Base-by-base conservation (phyloP, 1,284 basidiomycete genomes). In the Tylopilus sp. region DNA sequence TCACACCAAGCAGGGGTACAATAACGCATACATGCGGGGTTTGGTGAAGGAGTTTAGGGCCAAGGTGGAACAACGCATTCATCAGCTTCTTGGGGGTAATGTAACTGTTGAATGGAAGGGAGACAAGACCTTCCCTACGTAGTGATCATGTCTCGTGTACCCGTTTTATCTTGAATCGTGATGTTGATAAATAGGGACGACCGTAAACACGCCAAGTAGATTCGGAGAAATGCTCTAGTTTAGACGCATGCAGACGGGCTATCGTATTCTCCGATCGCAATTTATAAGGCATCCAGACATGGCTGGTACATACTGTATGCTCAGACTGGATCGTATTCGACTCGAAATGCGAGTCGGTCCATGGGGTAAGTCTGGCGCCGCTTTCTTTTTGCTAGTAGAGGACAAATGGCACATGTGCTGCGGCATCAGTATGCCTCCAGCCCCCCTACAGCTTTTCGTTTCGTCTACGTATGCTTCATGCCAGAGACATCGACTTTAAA, bases 71-170 rank as follows among this genome's bases (percentile, higher is more conserved):
- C 38, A 11, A 7, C 37, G 44, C 19, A 48, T 57, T 9, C 37
- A 49, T 1, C 19, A 44, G 2, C 4, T 21, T 25, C 44, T 57
- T 9, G 55, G 51, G 11, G 44, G 44, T 19, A 3, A 44, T 19
- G 35, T 55, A 4, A 6, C 2, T 4, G 29, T 53, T 21, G 41
- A 31, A 3, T 55, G 54, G 54, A 16, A 23, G 12, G 54, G 53
- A 19, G 53, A 55, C 37, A 56, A 44, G 35, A 41, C 26, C 13
- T 53, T 53, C 25, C 51, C 44, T n/a, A 18, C 28, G n/a, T 2
- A 34, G 16, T 36, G 28, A 49, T 30, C 30, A 3, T 4, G 4
- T n/a, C 21, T 23, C 21, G 21, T 23, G 21, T 23, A 23, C 21
- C 6, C 21, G 21, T 23, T 23, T 23, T 23, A 6, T 23, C 21